phyloP scores from a whole-genome alignment of 2,329 filamentous ascomycete species.

The Colletotrichum sp. region DNA sequence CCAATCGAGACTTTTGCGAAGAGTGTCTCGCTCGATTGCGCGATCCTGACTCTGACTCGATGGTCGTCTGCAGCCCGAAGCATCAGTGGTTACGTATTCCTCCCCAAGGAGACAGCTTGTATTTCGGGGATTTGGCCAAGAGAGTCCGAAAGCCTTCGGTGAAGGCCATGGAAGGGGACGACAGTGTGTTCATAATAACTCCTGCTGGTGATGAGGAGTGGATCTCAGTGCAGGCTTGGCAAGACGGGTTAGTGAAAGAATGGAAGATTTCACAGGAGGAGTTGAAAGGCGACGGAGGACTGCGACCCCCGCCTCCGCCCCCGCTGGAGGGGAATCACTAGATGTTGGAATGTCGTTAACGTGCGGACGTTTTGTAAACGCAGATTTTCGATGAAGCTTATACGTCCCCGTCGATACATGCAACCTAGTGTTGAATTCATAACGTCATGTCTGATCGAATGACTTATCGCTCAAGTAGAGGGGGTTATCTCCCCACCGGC shows the following conservation, averaged over 20 bases:
- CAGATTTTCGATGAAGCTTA: fast-evolving
- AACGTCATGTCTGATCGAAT: fast-evolving
- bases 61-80: neutral
- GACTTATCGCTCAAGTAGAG: neutral
- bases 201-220: neutral
- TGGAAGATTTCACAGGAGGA: neutral
- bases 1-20: neutral
- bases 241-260: neutral
- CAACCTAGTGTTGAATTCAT: neutral
- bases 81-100: neutral
- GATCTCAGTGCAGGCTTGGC: neutral
- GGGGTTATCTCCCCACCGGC: fast-evolving
- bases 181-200: neutral
- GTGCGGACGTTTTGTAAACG: neutral
- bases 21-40: neutral
- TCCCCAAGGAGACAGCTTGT: neutral
- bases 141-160: neutral
- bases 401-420: neutral
- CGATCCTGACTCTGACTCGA: neutral
- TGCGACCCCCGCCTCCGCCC: neutral
- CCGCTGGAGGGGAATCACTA: neutral
- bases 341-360: fast-evolving
- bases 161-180: neutral
- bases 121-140: neutral
- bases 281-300: neutral